phyloP scores from a whole-genome alignment of 305 asterid species.

The Fraxinus ornus region DNA sequence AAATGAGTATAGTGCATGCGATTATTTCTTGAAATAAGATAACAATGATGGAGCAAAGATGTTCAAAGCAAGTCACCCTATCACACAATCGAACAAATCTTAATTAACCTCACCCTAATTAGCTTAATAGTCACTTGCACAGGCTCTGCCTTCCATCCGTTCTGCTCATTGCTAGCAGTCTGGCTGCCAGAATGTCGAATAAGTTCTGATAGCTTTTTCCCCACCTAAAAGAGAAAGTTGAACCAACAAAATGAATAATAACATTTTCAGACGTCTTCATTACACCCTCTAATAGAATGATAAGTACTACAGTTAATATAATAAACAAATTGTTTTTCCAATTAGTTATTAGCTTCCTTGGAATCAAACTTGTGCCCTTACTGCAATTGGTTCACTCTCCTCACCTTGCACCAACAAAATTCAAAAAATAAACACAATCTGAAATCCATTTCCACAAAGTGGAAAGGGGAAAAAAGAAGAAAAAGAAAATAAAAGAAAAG shows the following conservation, averaged over 20 bases:
- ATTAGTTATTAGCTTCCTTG: no score
- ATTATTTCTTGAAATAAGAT: background rate
- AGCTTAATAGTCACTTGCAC: conserved; percentile 90
- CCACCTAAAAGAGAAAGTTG: conserved; percentile 58
- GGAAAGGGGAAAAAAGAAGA: no score
- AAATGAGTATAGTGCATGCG: background rate
- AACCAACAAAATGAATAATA: conserved; percentile 1
- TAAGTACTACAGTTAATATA: background rate
- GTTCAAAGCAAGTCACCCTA: background rate
- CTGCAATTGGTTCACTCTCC: no score
- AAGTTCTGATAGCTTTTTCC: no score
- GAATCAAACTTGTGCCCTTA: no score
- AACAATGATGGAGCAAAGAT: background rate
- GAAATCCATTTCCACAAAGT: no score
- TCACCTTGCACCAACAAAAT: no score
- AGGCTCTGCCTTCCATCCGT: conserved; percentile 95
- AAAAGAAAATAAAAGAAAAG: no score
- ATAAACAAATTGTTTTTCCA: background rate
- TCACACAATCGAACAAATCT: background rate
- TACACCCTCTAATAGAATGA: background rate
- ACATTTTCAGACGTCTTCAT: background rate
- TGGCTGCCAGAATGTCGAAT: no score
- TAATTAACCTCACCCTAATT: conserved; percentile 64
- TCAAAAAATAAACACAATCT: no score
- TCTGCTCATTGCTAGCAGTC: conserved; percentile 76